Conservation (phyloP, 2,329 filamentous ascomycete species). For the Pseudocercospora fijiensis region DNA sequence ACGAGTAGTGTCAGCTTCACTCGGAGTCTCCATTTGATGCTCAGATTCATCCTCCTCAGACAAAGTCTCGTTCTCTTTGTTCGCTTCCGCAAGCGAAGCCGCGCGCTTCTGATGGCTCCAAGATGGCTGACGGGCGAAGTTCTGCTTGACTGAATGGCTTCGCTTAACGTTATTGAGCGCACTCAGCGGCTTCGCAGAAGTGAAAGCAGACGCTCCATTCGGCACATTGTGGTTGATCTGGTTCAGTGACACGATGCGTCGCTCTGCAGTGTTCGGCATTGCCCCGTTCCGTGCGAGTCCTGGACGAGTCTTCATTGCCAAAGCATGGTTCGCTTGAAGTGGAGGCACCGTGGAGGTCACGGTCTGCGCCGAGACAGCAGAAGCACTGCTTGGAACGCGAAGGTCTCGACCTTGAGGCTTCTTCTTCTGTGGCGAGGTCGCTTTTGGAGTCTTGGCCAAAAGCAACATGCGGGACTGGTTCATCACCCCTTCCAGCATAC, state of each 20-base stretch:
- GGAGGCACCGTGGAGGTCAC: constrained; percentile 36
- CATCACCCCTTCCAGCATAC: constrained; percentile 92
- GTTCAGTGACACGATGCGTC: constrained; percentile 85
- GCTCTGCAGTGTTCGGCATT: constrained; percentile 44
- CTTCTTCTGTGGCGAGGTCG: constrained; percentile 43
- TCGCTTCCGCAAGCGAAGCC: constrained; percentile 25
- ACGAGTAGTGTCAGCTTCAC: constrained; percentile 27
- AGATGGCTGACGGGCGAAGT: constrained; percentile 35
- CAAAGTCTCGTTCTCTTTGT: constrained; percentile 52
- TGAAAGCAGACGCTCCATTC: constrained; percentile 44
- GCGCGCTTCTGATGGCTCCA: constrained; percentile 38
- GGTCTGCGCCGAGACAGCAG: constrained; percentile 48
- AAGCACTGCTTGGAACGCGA: constrained; percentile 42
- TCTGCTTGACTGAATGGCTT: constrained; percentile 41
- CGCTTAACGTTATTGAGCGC: constrained; percentile 35
- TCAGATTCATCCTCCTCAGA: constrained; percentile 45
- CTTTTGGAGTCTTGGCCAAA: constrained; percentile 61
- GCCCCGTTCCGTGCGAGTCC: constrained; percentile 43
- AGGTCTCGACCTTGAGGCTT: constrained; percentile 41
- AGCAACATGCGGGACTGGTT: constrained; percentile 92
- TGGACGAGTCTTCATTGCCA: constrained; percentile 54
- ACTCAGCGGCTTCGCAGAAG: constrained; percentile 27
- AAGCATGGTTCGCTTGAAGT: constrained; percentile 34
- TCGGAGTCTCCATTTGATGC: constrained; percentile 27
- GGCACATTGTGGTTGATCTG: constrained; percentile 79